Evolutionary conservation across 257 asterid species (phyloP).

Genomic region (Capsicum baccatum): DNA sequence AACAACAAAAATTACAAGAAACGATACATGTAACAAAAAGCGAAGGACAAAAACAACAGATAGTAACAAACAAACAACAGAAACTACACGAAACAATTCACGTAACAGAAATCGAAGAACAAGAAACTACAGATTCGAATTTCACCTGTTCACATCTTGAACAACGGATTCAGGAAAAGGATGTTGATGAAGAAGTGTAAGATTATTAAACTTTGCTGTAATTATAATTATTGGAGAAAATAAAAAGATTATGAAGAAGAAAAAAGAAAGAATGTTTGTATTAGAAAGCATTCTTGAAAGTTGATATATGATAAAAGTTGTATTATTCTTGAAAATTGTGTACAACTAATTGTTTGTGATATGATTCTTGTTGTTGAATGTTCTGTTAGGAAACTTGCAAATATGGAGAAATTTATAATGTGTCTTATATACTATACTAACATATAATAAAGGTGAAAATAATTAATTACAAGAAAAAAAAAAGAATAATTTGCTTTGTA

Average conservation of each 20-base stretch:
- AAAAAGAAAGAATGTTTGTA: neutral
- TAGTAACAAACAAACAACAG: no score
- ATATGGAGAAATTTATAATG: neutral
- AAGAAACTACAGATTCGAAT: no score
- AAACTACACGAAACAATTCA: no score
- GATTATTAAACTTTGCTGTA: conserved; percentile 20
- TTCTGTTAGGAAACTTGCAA: neutral
- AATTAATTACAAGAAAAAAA: neutral
- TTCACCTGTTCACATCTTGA: conserved; percentile 36
- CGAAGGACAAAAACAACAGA: no score
- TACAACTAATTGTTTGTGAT: neutral
- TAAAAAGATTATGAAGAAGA: neutral
- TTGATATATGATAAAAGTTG: neutral
- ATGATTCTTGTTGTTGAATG: neutral
- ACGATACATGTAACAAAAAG: no score
- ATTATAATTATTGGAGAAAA: conserved; percentile 1
- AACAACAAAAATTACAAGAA: no score
- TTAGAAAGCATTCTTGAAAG: conserved; percentile 14
- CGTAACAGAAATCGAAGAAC: no score
- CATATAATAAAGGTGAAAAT: conserved; percentile 3
- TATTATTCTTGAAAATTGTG: neutral
- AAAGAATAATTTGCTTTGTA: neutral
- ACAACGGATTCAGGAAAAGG: conserved; percentile 39
- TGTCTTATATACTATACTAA: neutral
- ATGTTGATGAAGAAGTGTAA: conserved; percentile 33